These are phyloP conservation scores for Sextonia rubra DNA, from an alignment of 164 flowering plant genomes.

Conservation along the genomic window DNA sequence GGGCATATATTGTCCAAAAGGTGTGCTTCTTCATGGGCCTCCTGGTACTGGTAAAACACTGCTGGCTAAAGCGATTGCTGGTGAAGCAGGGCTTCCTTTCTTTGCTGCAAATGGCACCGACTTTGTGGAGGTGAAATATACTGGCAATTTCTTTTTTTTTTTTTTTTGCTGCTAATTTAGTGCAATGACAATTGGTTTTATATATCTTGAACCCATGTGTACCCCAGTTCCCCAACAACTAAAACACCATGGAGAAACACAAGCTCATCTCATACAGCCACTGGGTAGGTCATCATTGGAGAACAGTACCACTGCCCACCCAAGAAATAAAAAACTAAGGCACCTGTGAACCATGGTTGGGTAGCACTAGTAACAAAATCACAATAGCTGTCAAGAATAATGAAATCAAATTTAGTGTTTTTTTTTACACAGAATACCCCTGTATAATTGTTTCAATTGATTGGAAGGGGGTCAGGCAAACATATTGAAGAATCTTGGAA, in stretches of 20 bases:
- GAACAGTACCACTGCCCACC: too few relatives aligned
- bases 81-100: conserved; percentile 97
- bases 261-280: too few relatives aligned
- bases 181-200: background rate
- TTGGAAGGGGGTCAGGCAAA: too few relatives aligned
- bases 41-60: conserved; percentile 99
- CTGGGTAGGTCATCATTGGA: too few relatives aligned
- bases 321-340: too few relatives aligned
- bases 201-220: background rate
- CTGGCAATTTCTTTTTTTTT: background rate
- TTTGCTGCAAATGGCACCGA: conserved; percentile 96
- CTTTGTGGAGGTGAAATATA: conserved; percentile 81
- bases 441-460: too few relatives aligned
- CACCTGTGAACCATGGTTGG: too few relatives aligned
- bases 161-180: background rate
- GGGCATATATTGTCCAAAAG: conserved; percentile 96
- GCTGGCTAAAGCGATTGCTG: conserved; percentile 97
- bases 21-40: conserved; percentile 97
- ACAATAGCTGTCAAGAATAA: too few relatives aligned
- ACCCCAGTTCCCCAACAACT: background rate
- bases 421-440: too few relatives aligned
- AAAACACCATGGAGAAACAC: background rate
- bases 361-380: too few relatives aligned
- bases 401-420: too few relatives aligned
- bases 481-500: too few relatives aligned